Conservation (phyloP, 2,329 filamentous ascomycete genomes). For the Penicillium hesseltinei region DNA sequence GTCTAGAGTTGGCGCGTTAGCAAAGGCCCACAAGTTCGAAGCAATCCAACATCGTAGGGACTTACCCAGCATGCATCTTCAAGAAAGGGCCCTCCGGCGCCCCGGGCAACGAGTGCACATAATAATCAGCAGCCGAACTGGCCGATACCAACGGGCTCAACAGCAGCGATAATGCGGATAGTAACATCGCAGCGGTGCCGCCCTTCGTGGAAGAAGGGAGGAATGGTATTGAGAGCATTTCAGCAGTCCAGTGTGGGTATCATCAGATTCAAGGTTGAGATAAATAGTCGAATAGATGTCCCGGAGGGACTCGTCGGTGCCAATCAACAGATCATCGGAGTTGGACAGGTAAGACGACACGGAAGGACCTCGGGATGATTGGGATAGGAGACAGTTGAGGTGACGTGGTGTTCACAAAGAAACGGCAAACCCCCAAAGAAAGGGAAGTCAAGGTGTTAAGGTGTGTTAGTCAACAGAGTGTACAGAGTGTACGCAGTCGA, state of each 20-base stretch:
- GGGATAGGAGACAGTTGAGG: not conserved
- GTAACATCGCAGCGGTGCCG: conserved; percentile 17
- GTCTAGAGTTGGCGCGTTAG: conserved; percentile 52
- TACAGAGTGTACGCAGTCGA: conserved; percentile 4
- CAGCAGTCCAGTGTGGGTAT: not conserved
- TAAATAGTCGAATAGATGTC: conserved; percentile 10
- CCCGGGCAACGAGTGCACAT: conserved; percentile 79
- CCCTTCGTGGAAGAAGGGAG: conserved; percentile 15
- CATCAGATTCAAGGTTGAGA: conserved; percentile 2
- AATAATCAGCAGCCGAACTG: conserved; percentile 80
- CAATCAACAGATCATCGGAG: conserved; percentile 21
- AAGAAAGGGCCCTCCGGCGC: conserved; percentile 73
- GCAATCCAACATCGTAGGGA: conserved; percentile 5
- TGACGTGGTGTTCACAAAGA: not conserved
- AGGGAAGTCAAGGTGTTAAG: not conserved
- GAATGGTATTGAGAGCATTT: conserved; percentile 23
- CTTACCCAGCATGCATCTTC: conserved; percentile 98
- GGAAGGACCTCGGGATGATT: not conserved
- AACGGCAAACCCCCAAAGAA: not conserved
- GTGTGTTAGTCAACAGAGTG: too few relatives aligned
- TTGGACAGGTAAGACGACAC: not conserved
- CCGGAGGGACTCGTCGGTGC: conserved; percentile 16
- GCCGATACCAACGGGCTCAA: conserved; percentile 28
- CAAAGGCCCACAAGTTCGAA: not conserved
- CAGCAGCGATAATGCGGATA: conserved; percentile 29